Evolutionary conservation across 1,284 basidiomycete genomes (phyloP).

Genomic region (Ceratobasidium theobromae): DNA sequence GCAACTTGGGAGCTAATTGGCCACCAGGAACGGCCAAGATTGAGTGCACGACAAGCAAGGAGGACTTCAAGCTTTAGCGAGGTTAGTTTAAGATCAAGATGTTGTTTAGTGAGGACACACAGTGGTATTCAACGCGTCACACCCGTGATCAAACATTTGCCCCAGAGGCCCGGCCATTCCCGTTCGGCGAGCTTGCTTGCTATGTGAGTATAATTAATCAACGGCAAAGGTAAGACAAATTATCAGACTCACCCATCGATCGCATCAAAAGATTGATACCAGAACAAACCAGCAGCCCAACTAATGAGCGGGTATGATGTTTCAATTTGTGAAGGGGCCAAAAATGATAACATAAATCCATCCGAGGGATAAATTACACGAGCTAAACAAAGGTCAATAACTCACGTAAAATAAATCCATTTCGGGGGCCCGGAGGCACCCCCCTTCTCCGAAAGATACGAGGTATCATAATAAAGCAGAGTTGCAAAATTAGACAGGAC

Average conservation of each 20-base stretch:
- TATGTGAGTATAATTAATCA: constrained; percentile 46
- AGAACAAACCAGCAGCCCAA: constrained; percentile 88
- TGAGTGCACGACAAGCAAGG: constrained; percentile 80
- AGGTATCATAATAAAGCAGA: constrained; percentile 78
- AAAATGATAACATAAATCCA: not conserved
- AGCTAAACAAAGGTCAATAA: constrained; percentile 36
- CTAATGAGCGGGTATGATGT: constrained; percentile 44
- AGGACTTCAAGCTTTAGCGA: constrained; percentile 74
- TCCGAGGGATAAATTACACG: not conserved
- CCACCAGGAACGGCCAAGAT: constrained; percentile 94
- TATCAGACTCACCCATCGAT: constrained; percentile 70
- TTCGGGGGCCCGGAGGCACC: constrained; percentile 64
- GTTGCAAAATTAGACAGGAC: constrained; percentile 85
- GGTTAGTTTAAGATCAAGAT: constrained; percentile 8
- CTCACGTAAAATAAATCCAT: constrained; percentile 86
- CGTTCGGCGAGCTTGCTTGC: constrained; percentile 92
- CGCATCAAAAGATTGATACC: constrained; percentile 89
- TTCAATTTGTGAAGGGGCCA: not conserved
- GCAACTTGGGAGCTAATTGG: constrained; percentile 85
- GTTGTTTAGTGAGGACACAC: constrained; percentile 48
- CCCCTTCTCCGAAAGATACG: constrained; percentile 67
- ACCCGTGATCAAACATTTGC: constrained; percentile 96
- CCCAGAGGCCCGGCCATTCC: constrained; percentile 96
- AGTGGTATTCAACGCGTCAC: constrained; percentile 93
- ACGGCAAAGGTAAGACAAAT: not conserved